Evolutionary conservation across 495 filamentous ascomycete species (phyloP), one percentile per base, ranked within the genome.

Genomic region (Glutinoglossum americanum): DNA sequence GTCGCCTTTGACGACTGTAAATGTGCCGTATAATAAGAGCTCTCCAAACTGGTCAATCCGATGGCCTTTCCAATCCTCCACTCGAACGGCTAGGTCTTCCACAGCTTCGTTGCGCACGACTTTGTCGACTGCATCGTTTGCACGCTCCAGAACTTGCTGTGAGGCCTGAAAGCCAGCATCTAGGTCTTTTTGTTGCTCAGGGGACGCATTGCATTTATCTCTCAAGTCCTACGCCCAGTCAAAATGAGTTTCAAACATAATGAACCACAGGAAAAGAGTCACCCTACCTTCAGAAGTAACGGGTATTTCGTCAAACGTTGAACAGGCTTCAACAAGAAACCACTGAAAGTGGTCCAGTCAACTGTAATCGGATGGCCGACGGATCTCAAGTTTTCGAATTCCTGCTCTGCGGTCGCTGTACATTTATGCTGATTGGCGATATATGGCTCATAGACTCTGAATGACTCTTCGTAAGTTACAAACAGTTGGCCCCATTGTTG

Each of bases 21-120:
- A 96, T 33, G 86, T 85, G n/a, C 92, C 92, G 63, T 90, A 84
- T 1, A 95, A 75, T 17, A 98, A 72, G 30, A 98, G 70, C 41
- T 87, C 84, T 19, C 92, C 92, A 66, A 98, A 97, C 23, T 84
- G 79, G 45, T 94, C 85, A 28, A 96, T 80, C 41, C 81, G 80
- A 65, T 97, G 84, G 32, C 87, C 81, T 66, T 96, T 97, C 92
- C 92, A 98, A 67, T 98, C 92, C 64, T 97, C 92, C 0, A 98
- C 92, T n/a, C 89, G 76, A 39, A 72, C 69, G 57, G 80, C 79
- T 17, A 98, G 73, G 51, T 97, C 93, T 55, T 80, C 76, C 21
- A 95, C 73, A 9, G 89, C 88, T 58, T 85, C 80, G 44, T 77
- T 71, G 55, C 92, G 73, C 55, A 94, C 79, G 64, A 94, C 87